These are phyloP conservation scores for Vachellia collinsii DNA, from an alignment of 306 rosid genomes.

Conservation along the genomic window DNA sequence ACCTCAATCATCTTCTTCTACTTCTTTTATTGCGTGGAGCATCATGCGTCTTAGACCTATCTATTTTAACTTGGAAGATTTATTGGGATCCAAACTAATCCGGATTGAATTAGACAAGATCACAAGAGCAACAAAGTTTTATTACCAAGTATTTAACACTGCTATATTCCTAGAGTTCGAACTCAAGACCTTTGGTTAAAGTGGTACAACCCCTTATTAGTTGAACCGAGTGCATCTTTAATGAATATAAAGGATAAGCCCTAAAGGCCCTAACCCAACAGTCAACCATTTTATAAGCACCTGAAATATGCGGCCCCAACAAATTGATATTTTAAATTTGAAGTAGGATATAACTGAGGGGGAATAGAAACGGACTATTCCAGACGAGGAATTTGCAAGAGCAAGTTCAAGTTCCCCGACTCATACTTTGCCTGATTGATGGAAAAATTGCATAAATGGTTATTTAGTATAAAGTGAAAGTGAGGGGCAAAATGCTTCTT, in stretches of 20 bases:
- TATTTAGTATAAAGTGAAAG: slow-evolving; percentile 28
- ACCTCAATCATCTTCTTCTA: not conserved
- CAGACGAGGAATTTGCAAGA: slow-evolving; percentile 14
- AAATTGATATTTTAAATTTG: slow-evolving; percentile 18
- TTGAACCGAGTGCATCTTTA: not conserved
- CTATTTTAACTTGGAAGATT: no score
- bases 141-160: no score
- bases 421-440: slow-evolving; percentile 12
- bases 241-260: not conserved
- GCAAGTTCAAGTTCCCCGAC: slow-evolving; percentile 7
- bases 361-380: slow-evolving; percentile 13
- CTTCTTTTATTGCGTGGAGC: no score
- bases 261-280: not conserved
- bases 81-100: no score
- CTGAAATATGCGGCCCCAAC: not conserved
- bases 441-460: slow-evolving; percentile 17
- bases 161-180: no score
- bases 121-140: no score
- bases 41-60: no score
- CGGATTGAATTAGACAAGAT: no score
- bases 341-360: slow-evolving; percentile 17
- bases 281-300: not conserved
- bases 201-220: no score
- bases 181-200: no score
- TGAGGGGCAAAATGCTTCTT: not conserved